Conservation (phyloP, 225 moss, liverwort and hornwort genomes). For the Sphagnum contortum region DNA sequence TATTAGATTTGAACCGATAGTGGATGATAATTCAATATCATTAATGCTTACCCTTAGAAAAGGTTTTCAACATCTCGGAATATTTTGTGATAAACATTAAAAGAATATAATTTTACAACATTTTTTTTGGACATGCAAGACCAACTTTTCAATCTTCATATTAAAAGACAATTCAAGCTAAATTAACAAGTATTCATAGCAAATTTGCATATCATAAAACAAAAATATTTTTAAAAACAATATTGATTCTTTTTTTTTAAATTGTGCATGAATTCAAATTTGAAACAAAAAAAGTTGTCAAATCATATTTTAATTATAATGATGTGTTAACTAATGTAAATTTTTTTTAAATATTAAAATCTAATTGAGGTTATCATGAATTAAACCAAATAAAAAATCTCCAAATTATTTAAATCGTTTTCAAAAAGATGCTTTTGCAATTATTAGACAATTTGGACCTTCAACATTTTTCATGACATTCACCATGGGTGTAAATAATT, state of each 20-base stretch:
- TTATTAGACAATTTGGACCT: too few species aligned
- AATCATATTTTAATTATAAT: too few species aligned
- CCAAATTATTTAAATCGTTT: too few species aligned
- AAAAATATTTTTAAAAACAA: not conserved
- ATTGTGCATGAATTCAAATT: not conserved
- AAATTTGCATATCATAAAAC: not conserved
- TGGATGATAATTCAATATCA: not conserved
- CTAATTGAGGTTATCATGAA: too few species aligned
- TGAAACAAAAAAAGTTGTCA: too few species aligned
- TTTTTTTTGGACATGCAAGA: not conserved
- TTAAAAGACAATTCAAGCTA: not conserved
- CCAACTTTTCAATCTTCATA: not conserved
- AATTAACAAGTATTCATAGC: not conserved
- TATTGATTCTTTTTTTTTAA: not conserved
- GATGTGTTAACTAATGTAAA: too few species aligned
- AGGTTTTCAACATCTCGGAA: not conserved
- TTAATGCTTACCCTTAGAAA: not conserved
- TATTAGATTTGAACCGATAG: not conserved
- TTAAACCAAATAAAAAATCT: too few species aligned
- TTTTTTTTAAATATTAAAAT: too few species aligned
- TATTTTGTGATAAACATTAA: not conserved
- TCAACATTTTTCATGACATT: too few species aligned
- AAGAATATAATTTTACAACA: not conserved
- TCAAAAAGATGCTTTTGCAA: too few species aligned
- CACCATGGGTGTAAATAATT: too few species aligned